These are phyloP conservation scores for Zelonia costaricensis DNA, from an alignment of 208 protist species.

Conservation along the genomic window DNA sequence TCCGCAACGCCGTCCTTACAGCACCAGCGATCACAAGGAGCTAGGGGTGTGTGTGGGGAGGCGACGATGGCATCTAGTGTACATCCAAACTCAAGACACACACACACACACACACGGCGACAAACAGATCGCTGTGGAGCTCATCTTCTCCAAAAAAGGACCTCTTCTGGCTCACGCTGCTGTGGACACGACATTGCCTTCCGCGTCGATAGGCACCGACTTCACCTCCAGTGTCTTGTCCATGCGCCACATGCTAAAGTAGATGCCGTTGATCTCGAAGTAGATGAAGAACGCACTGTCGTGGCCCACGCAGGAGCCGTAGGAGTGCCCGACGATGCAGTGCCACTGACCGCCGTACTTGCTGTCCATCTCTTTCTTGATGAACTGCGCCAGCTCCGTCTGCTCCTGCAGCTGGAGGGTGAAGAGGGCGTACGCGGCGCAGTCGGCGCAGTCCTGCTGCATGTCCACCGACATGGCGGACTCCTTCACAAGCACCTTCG, in stretches of 20 bases:
- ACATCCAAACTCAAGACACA: too few relatives aligned
- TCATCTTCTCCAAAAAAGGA: too few relatives aligned
- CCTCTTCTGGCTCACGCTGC: too few relatives aligned
- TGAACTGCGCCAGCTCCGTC: conserved; percentile 99
- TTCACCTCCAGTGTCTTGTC: conserved; percentile 29
- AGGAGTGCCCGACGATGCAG: conserved; percentile 99
- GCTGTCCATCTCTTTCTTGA: conserved; percentile 98
- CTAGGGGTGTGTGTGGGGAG: too few relatives aligned
- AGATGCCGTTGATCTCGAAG: conserved; percentile 98
- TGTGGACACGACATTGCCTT: background rate
- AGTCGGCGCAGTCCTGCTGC: conserved; percentile 90
- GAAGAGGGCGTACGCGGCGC: conserved; percentile 68
- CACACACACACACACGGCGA: too few relatives aligned
- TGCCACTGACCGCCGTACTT: conserved; percentile 99
- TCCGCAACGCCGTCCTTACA: too few relatives aligned
- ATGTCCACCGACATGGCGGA: conserved; percentile 81
- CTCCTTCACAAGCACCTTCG: conserved; percentile 65
- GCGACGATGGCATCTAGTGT: too few relatives aligned
- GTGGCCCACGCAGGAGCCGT: conserved; percentile 99
- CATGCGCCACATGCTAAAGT: conserved; percentile 97
- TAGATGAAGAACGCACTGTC: conserved; percentile 98
- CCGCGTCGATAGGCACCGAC: background rate
- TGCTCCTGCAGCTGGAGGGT: conserved; percentile 82
- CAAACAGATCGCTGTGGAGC: too few relatives aligned
- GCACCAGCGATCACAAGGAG: too few relatives aligned